These are phyloP conservation scores for Sarocladiaceae sp. DNA, from an alignment of 2,329 filamentous ascomycete species.

Conservation along the genomic window DNA sequence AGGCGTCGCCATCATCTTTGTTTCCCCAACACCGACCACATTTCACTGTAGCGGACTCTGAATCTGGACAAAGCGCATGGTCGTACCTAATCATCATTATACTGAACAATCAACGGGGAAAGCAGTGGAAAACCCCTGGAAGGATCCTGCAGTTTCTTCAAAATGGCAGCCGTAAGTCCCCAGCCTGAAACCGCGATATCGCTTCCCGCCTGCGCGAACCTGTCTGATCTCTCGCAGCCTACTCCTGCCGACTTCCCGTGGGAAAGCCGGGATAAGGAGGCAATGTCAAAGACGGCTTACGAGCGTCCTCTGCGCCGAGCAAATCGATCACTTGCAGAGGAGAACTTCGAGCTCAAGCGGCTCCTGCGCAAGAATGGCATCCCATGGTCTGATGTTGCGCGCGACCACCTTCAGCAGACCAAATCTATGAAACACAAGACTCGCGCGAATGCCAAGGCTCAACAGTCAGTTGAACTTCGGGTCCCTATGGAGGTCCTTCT, in stretches of 20 bases:
- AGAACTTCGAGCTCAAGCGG: constrained; percentile 46
- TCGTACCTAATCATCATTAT: too few relatives aligned
- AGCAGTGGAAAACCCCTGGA: too few relatives aligned
- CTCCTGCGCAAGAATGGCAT: constrained; percentile 49
- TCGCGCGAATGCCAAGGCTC: constrained; percentile 19
- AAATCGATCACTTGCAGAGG: constrained; percentile 41
- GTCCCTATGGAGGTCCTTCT: constrained; percentile 51
- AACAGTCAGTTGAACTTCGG: constrained; percentile 21
- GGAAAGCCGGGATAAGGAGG: constrained; percentile 50
- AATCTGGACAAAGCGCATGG: too few relatives aligned
- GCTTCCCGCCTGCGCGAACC: too few relatives aligned
- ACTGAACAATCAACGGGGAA: too few relatives aligned
- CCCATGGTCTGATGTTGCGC: constrained; percentile 39
- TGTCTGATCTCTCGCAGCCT: neutral
- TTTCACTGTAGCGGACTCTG: too few relatives aligned
- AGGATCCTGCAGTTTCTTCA: neutral
- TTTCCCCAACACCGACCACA: too few relatives aligned
- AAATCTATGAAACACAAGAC: constrained; percentile 28
- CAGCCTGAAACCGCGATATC: too few relatives aligned
- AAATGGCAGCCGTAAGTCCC: neutral
- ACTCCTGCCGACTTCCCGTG: constrained; percentile 29
- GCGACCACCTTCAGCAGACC: constrained; percentile 26
- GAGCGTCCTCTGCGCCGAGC: constrained; percentile 43
- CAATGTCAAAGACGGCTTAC: constrained; percentile 44
- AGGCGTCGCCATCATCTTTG: too few relatives aligned